phyloP scores from a whole-genome alignment of 2,329 filamentous ascomycete species.

The Fusarium hostae region DNA sequence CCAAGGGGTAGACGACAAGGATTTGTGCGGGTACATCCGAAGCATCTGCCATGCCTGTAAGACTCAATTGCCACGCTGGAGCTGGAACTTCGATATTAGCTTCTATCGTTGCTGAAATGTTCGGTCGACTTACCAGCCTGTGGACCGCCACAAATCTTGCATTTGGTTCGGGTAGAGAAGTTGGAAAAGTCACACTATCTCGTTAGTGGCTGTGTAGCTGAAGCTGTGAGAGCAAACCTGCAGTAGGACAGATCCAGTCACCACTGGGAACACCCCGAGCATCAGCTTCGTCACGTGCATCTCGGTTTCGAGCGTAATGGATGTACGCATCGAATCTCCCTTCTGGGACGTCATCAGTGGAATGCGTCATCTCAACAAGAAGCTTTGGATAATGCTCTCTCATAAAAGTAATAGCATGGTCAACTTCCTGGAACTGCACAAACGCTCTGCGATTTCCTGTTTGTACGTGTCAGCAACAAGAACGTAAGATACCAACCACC shows the following conservation, averaged over 20 bases:
- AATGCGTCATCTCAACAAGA: constrained; percentile 49
- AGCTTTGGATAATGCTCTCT: constrained; percentile 57
- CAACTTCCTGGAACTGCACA: constrained; percentile 55
- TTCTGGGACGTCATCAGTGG: constrained; percentile 54
- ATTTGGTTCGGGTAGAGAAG: constrained; percentile 51
- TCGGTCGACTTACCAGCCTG: constrained; percentile 44
- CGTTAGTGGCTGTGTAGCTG: constrained; percentile 27
- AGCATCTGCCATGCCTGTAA: constrained; percentile 62
- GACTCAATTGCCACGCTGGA: constrained; percentile 49
- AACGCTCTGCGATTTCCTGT: constrained; percentile 56
- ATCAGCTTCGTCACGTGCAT: constrained; percentile 47
- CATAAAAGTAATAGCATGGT: constrained; percentile 55
- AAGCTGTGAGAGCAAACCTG: constrained; percentile 30
- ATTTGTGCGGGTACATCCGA: constrained; percentile 76
- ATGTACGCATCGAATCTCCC: constrained; percentile 53
- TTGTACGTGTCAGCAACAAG: constrained; percentile 21
- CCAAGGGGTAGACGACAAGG: constrained; percentile 77
- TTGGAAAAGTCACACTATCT: constrained; percentile 55
- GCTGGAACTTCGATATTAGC: constrained; percentile 28
- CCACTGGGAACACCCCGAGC: constrained; percentile 31
- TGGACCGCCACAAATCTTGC: constrained; percentile 52
- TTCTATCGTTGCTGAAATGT: background rate
- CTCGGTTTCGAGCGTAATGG: constrained; percentile 55
- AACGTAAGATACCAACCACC: background rate
- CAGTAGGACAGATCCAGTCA: constrained; percentile 53